Evolutionary conservation across 2,329 filamentous ascomycete species (phyloP), one percentile per base, ranked within the genome.

Genomic region (Celoporthe dispersa): DNA sequence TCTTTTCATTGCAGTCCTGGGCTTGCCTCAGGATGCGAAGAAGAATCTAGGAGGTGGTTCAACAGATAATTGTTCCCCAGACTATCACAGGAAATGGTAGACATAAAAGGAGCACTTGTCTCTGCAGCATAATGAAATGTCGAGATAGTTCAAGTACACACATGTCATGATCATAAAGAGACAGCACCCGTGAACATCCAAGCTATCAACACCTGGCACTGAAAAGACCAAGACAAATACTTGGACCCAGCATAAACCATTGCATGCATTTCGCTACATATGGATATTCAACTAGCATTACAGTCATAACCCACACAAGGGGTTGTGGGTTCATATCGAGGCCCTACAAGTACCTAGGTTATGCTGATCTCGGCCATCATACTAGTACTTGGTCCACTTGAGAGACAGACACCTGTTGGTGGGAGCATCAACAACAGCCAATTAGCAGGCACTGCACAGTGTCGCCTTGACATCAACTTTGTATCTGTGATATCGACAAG

Each of bases 401-500:
- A 19, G 62, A 48, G 59, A 64, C 41, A 33, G 60, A 48, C 55
- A 55, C 51, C 60, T 39, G 44, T 62, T 8, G 39, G 12, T 12
- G 14, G 4, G n/a, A 55, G n/a, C 12, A 28, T 28, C 51, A 16
- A 55, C n/a, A 55, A 14, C 51, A 31, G n/a, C 12, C 4, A 28
- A 55, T 12, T 55, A 3, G 53, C 25, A 33, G 53, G 11, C 28
- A 57, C 2, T 31, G 53, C 28, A 57, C 14, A 51, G 11, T 33
- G 35, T 62, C 37, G 31, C 59, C 63, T 5, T 39, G 41, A 67
- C 35, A n/a, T 60, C 67, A 51, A 51, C 51, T 59, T 44, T 48
- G 63, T n/a, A 35, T 51, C 22, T 57, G 59, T 51, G 39, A 74
- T 80, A 53, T 9, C 62, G 44, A 31, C 48, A 44, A 41, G 37